Conservation (phyloP, 768 basidiomycete genomes). For the Tricholoma bakamatsutake region DNA sequence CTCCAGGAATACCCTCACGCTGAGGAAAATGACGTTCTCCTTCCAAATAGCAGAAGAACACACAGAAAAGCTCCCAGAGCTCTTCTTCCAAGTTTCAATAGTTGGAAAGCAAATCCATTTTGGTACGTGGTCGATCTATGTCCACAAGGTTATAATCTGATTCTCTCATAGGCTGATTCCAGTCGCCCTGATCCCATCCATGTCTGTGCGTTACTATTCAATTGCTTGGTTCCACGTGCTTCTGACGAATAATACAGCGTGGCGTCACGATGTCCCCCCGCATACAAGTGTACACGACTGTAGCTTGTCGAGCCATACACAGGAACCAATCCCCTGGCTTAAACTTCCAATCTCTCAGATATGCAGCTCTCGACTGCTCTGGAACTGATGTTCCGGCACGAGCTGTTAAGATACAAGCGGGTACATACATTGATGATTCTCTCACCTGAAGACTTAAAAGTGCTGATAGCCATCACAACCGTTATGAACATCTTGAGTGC, state of each 20-base stretch:
- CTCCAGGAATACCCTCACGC: neutral
- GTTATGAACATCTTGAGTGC: constrained; percentile 77
- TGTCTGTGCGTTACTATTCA: constrained; percentile 45
- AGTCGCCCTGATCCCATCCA: constrained; percentile 69
- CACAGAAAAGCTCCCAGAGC: constrained; percentile 8
- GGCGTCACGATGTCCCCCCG: constrained; percentile 76
- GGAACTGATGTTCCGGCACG: constrained; percentile 56
- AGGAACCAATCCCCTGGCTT: constrained; percentile 15
- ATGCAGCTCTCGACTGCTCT: constrained; percentile 22
- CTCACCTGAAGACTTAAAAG: neutral
- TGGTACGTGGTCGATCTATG: constrained; percentile 28
- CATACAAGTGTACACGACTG: constrained; percentile 73
- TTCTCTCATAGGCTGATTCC: constrained; percentile 4
- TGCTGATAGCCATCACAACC: constrained; percentile 52
- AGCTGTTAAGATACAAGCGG: constrained; percentile 68
- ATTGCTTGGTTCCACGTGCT: neutral
- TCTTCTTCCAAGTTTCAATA: constrained; percentile 11
- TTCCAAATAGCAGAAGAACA: constrained; percentile 9
- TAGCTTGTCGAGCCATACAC: constrained; percentile 57
- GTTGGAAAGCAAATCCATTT: constrained; percentile 36
- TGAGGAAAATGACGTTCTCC: constrained; percentile 16
- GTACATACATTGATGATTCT: constrained; percentile 23
- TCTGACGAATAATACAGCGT: constrained; percentile 38
- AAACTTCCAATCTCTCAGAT: constrained; percentile 7
- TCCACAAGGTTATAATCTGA: neutral